Conservation (phyloP, 441 rosid species). For the Gossypium lobatum region DNA sequence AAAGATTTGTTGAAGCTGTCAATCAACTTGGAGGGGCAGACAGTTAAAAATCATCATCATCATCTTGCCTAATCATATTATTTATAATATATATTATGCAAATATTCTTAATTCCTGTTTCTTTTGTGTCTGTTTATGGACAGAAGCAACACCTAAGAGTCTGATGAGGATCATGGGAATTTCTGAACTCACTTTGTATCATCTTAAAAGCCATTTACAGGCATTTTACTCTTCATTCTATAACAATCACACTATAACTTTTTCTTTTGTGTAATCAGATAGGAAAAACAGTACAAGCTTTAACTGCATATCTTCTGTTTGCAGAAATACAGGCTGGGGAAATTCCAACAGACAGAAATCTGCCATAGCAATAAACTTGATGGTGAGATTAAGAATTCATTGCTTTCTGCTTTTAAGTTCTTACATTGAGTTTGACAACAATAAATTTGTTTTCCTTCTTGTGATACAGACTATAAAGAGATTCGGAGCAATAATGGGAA, state of each 20-base stretch:
- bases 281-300: constrained; percentile 4
- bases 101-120: neutral
- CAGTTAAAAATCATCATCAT: constrained; percentile 39
- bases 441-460: constrained; percentile 17
- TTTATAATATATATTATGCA: neutral
- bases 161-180: constrained; percentile 81
- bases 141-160: constrained; percentile 96
- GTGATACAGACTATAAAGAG: constrained; percentile 53
- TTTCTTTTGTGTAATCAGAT: neutral
- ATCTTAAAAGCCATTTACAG: constrained; percentile 97
- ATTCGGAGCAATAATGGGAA: constrained; percentile 34
- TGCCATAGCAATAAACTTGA: constrained; percentile 44
- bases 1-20: constrained; percentile 72
- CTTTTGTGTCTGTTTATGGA: constrained; percentile 17
- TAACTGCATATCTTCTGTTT: constrained; percentile 14
- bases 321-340: constrained; percentile 92
- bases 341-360: constrained; percentile 48
- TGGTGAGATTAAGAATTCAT: constrained; percentile 21
- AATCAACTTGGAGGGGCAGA: constrained; percentile 84
- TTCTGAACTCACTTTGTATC: constrained; percentile 90
- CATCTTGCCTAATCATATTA: neutral
- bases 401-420: neutral
- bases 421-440: constrained; percentile 5
- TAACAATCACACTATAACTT: constrained; percentile 10
- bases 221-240: constrained; percentile 24